Percentiles rank a stretch among this genome's conserved stretches.
Evolutionary conservation across 768 basidiomycete species (phyloP).

Genomic region (Melanogaster broomeanus): DNA sequence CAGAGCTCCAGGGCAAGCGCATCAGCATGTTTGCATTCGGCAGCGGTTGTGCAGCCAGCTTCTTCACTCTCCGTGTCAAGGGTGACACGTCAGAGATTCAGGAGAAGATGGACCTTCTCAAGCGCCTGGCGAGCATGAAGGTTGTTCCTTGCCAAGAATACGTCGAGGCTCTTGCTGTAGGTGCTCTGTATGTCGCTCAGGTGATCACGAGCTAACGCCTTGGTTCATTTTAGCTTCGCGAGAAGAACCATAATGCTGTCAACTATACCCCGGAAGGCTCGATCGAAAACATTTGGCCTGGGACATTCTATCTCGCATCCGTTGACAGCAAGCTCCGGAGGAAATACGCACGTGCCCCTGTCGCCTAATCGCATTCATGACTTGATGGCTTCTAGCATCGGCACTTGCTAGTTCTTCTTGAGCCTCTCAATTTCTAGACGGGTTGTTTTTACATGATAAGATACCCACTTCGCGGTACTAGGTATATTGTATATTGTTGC

Average conservation of each 20-base stretch:
- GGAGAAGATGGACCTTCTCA: slow-evolving; percentile 78
- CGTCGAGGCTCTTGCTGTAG: slow-evolving; percentile 75
- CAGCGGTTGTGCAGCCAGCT: slow-evolving; percentile 90
- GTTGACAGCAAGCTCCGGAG: slow-evolving; percentile 92
- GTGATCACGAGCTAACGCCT: neutral
- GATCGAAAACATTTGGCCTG: slow-evolving; percentile 92
- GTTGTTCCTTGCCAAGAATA: slow-evolving; percentile 93
- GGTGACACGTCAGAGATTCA: slow-evolving; percentile 84
- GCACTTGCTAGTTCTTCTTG: neutral
- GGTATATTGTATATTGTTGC: slow-evolving; percentile 10
- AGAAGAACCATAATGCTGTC: slow-evolving; percentile 92
- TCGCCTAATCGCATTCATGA: slow-evolving; percentile 15
- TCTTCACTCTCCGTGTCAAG: slow-evolving; percentile 87
- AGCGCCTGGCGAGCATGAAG: slow-evolving; percentile 80
- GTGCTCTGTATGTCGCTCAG: slow-evolving; percentile 24
- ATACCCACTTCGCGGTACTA: slow-evolving; percentile 9
- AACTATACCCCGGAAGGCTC: slow-evolving; percentile 85
- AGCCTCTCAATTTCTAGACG: slow-evolving; percentile 11
- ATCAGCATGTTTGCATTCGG: slow-evolving; percentile 97
- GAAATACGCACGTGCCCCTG: slow-evolving; percentile 65
- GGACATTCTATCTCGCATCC: slow-evolving; percentile 88
- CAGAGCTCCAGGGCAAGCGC: slow-evolving; percentile 76
- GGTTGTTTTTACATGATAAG: slow-evolving; percentile 1
- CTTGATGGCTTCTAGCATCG: neutral
- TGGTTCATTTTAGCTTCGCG: slow-evolving; percentile 70